Conservation (phyloP, 2,329 filamentous ascomycete genomes). For the Alternaria gansuensis region DNA sequence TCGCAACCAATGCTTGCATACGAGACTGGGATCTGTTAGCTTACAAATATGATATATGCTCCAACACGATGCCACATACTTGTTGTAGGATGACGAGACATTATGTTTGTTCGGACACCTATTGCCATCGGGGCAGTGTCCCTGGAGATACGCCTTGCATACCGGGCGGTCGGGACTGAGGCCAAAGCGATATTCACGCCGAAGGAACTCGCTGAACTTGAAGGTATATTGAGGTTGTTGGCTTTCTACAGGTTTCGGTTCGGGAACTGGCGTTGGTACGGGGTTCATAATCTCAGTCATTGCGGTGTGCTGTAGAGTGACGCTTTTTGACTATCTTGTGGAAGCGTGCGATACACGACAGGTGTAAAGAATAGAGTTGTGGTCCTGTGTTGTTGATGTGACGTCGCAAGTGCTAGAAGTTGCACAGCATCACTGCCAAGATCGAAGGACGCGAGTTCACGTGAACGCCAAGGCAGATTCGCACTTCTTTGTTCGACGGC, state of each 20-base stretch:
- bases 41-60: neutral
- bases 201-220: constrained; percentile 85
- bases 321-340: neutral
- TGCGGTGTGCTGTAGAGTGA: neutral
- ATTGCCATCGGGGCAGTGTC: constrained; percentile 85
- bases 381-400: neutral
- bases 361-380: neutral
- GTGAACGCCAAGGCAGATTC: constrained; percentile 13
- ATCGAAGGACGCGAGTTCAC: constrained; percentile 9
- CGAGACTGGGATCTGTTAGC: constrained; percentile 63
- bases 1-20: constrained; percentile 99
- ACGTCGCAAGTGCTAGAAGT: neutral
- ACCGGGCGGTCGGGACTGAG: constrained; percentile 74
- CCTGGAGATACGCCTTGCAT: constrained; percentile 86
- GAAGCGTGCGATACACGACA: neutral
- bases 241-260: constrained; percentile 43
- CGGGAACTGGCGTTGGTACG: constrained; percentile 24
- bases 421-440: constrained; percentile 1
- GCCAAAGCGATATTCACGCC: constrained; percentile 82
- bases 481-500: constrained; percentile 6
- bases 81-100: constrained; percentile 70
- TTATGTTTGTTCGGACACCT: constrained; percentile 86
- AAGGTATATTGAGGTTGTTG: constrained; percentile 68
- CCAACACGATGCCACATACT: constrained; percentile 49
- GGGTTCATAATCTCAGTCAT: constrained; percentile 48